Evolutionary conservation across 768 basidiomycete genomes (phyloP).

Genomic region (Lentinula aciculospora): DNA sequence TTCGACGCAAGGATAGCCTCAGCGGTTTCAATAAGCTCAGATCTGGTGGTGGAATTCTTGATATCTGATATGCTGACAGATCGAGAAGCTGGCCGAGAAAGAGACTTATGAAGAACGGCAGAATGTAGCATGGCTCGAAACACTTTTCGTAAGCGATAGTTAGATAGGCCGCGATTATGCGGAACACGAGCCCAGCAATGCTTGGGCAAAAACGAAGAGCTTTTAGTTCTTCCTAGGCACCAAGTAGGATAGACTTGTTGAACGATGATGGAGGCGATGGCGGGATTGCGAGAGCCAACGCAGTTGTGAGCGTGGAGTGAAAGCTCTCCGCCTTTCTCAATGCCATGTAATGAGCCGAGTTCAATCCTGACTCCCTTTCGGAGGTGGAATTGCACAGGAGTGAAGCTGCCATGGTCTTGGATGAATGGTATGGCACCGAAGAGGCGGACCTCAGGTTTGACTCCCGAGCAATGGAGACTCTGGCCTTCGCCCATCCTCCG

Average conservation of each 20-base stretch:
- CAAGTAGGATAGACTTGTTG: slow-evolving; percentile 52
- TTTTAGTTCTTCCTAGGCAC: slow-evolving; percentile 38
- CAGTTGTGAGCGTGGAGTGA: slow-evolving; percentile 58
- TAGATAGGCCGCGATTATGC: slow-evolving; percentile 12
- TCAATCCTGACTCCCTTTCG: slow-evolving; percentile 40
- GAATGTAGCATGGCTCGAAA: slow-evolving; percentile 3
- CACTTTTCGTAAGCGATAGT: neutral
- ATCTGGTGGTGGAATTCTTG: slow-evolving; percentile 14
- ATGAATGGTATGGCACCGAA: slow-evolving; percentile 55
- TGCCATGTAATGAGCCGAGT: slow-evolving; percentile 57
- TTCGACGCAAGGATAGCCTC: neutral
- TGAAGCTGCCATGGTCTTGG: slow-evolving; percentile 40
- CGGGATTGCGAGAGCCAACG: slow-evolving; percentile 50
- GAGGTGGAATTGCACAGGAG: slow-evolving; percentile 35
- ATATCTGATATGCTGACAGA: slow-evolving; percentile 24
- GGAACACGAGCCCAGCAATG: slow-evolving; percentile 47
- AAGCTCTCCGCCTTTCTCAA: slow-evolving; percentile 59
- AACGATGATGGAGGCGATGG: slow-evolving; percentile 44
- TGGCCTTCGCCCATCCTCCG: slow-evolving; percentile 36
- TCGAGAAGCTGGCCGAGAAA: slow-evolving; percentile 12
- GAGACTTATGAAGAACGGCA: neutral
- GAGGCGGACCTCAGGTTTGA: slow-evolving; percentile 40
- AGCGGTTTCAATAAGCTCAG: slow-evolving; percentile 11
- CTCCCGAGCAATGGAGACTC: slow-evolving; percentile 45
- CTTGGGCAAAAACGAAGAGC: slow-evolving; percentile 27